Evolutionary conservation across 1,139 yeast species (phyloP), one percentile per base, ranked within the genome.

Genomic region (Nematodospora anomalae): DNA sequence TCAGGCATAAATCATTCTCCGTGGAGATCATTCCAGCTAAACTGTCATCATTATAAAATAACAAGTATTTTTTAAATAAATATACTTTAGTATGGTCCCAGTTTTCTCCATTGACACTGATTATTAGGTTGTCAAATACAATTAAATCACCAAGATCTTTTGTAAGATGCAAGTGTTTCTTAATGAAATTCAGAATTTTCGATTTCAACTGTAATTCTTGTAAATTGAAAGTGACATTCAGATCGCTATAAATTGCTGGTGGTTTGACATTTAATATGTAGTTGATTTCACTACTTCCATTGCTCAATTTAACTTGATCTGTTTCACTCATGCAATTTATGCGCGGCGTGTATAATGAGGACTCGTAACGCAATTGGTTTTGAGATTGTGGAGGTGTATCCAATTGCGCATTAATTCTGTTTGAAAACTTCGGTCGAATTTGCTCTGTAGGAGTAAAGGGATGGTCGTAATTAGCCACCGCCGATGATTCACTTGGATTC

Each of bases 101-200:
- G 7, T 50, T 54, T 5, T 16, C 30, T 0, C 69, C 72, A 41
- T 66, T 67, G 8, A 71, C 53, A 26, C 67, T 57, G 2, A 74
- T 53, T 16, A 67, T 64, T 36, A 74, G 52, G 26, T 53, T 53
- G 46, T 76, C 82, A 54, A 76, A 75, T 10, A 73, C 42, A 4
- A 67, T 49, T 24, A 72, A 45, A 3, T 46, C 46, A 0, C 70
- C 68, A 4, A 62, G 40, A 12, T 44, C 46, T 3, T 49, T 42
- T 16, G 54, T 40, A 23, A 58, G 28, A 4, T 43, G 38, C 15
- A 49, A 23, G 10, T 28, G 29, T 24, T 35, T 28, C 8, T 26
- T 37, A 7, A 47, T 30, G 20, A 28, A 25, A n/a, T 33, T 31
- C 30, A 37, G 49, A 9, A 50, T 44, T 24, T 47, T 46, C 13